These are phyloP conservation scores for Dendrobium nobile DNA, from an alignment of 106 monocot species.

Conservation along the genomic window DNA sequence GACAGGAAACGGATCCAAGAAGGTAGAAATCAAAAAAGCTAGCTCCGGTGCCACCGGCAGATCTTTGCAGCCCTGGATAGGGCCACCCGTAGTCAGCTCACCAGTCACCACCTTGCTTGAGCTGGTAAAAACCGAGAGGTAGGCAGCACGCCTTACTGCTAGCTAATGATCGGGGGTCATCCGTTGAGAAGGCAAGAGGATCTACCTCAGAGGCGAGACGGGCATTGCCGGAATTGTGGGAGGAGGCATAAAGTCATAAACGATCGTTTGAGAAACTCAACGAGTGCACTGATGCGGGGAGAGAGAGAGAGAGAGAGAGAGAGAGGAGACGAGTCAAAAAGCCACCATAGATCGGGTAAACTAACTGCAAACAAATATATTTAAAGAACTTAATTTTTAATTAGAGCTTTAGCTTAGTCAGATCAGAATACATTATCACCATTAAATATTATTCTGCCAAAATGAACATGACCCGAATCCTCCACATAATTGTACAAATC, in stretches of 20 bases:
- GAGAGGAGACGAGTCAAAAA: neutral
- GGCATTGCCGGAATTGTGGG: neutral
- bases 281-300: neutral
- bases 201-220: neutral
- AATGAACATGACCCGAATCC: no score
- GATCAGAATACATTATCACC: no score
- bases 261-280: neutral
- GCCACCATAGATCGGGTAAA: no score
- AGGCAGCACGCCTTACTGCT: neutral
- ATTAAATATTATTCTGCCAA: no score
- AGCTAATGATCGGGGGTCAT: neutral
- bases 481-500: no score
- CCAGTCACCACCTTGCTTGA: neutral
- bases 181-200: neutral
- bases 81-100: neutral
- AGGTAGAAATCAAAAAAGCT: neutral
- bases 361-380: no score
- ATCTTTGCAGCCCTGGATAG: neutral
- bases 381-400: no score
- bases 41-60: neutral
- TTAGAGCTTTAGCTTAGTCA: no score
- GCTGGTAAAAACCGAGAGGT: neutral
- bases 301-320: neutral
- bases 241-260: neutral
- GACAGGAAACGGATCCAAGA: neutral